These are phyloP conservation scores for Silene latifolia DNA, from an alignment of 148 eudicot genomes.

Conservation along the genomic window DNA sequence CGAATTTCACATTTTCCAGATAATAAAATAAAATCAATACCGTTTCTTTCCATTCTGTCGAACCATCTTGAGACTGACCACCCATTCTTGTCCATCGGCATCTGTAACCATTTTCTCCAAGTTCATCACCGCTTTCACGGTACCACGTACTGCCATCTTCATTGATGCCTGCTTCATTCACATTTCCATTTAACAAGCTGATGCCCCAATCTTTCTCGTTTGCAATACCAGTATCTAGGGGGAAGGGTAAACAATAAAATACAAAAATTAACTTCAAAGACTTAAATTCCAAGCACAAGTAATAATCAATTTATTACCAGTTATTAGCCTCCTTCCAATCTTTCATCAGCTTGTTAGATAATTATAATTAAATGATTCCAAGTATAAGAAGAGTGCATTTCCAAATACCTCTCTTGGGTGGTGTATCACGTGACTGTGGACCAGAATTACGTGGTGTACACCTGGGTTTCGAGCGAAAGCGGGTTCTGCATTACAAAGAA, in stretches of 20 bases:
- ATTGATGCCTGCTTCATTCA: conserved; percentile 69
- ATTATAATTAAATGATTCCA: conserved; percentile 3
- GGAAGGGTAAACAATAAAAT: conserved; percentile 14
- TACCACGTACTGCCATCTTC: conserved; percentile 98
- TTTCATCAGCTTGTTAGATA: not conserved
- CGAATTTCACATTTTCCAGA: not conserved
- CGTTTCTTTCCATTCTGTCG: conserved; percentile 97
- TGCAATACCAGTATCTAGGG: conserved; percentile 96
- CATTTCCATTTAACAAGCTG: conserved; percentile 58
- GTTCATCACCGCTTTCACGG: conserved; percentile 79
- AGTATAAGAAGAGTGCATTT: not conserved
- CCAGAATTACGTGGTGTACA: conserved; percentile 76
- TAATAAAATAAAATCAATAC: conserved; percentile 32
- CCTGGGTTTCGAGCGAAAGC: conserved; percentile 63
- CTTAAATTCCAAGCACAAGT: conserved; percentile 8
- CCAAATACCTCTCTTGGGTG: conserved; percentile 85
- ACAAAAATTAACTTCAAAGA: not conserved
- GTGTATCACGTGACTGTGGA: conserved; percentile 93
- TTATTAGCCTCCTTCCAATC: conserved; percentile 8
- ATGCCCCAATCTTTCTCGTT: conserved; percentile 99
- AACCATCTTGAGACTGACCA: conserved; percentile 75
- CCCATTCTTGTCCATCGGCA: conserved; percentile 98
- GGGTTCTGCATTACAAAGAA: conserved; percentile 47
- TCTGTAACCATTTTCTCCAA: conserved; percentile 90
- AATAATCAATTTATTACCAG: conserved; percentile 1